These are phyloP conservation scores for Didymella arachidicola DNA, from an alignment of 2,329 filamentous ascomycete species.

Conservation along the genomic window DNA sequence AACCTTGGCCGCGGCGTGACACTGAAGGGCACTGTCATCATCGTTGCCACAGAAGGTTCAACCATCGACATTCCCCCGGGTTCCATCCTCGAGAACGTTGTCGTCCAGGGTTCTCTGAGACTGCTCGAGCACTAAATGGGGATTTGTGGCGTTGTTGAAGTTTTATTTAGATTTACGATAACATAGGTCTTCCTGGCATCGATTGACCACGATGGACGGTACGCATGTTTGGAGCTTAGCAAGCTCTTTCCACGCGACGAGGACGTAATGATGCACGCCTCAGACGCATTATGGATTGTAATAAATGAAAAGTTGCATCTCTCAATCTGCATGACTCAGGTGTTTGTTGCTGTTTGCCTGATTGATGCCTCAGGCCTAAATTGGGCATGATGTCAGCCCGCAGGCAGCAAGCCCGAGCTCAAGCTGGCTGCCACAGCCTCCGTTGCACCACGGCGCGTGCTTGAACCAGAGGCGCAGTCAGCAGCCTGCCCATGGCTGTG, in stretches of 20 bases:
- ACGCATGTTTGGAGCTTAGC: conserved; percentile 39
- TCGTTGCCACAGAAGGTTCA: conserved; percentile 95
- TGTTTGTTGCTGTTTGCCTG: conserved; percentile 18
- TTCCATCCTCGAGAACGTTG: conserved; percentile 97
- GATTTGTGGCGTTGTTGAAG: conserved; percentile 22
- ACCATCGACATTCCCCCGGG: conserved; percentile 98
- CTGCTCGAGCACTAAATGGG: conserved; percentile 68
- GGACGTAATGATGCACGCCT: conserved; percentile 30
- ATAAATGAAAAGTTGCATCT: conserved; percentile 37
- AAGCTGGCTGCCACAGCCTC: conserved; percentile 22
- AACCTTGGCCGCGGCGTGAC: conserved; percentile 96
- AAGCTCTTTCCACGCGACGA: conserved; percentile 18
- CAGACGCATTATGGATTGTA: conserved; percentile 34
- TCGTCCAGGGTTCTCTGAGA: conserved; percentile 94
- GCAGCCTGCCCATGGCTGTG: conserved; percentile 29
- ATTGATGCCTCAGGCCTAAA: conserved; percentile 26
- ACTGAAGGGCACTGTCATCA: conserved; percentile 98
- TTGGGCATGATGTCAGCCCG: conserved; percentile 27
- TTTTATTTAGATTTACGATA: conserved; percentile 39
- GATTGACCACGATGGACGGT: conserved; percentile 29
- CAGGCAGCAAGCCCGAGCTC: conserved; percentile 1
- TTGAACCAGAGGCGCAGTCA: conserved; percentile 40
- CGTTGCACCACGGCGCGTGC: conserved; percentile 27
- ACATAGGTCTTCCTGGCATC: conserved; percentile 32
- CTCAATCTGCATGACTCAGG: conserved; percentile 6